Percentiles rank a stretch among this genome's conserved stretches.
Evolutionary conservation across 1,284 basidiomycete species (phyloP).

Genomic region (Dichomitus squalens): DNA sequence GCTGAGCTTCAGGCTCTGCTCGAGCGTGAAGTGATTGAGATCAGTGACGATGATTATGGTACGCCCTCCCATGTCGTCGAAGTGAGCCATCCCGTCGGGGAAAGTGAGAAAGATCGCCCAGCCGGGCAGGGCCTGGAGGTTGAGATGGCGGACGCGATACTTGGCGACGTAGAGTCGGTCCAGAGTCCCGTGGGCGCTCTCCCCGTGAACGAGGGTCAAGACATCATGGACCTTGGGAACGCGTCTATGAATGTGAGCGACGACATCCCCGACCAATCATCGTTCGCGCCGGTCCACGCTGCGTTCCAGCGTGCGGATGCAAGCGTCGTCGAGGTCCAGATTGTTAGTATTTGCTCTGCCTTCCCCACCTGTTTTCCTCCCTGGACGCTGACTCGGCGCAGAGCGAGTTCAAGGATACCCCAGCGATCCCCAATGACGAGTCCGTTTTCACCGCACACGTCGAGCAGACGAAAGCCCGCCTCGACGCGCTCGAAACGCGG

Average conservation of each 20-base stretch:
- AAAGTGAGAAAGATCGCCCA: neutral
- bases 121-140: constrained; percentile 4
- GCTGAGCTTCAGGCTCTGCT: neutral
- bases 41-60: constrained; percentile 17
- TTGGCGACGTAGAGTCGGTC: neutral
- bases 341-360: constrained; percentile 8
- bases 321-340: constrained; percentile 8
- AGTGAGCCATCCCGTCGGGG: neutral
- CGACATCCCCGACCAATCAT: neutral
- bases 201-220: neutral
- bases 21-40: constrained; percentile 15
- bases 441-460: constrained; percentile 24
- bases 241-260: neutral
- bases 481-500: constrained; percentile 26
- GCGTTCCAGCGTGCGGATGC: neutral
- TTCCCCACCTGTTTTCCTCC: neutral
- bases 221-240: neutral
- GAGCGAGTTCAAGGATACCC: constrained; percentile 29
- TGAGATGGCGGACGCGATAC: constrained; percentile 5
- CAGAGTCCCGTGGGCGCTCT: neutral
- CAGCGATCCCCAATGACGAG: constrained; percentile 29
- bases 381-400: constrained; percentile 3
- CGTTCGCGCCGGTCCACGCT: neutral
- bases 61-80: neutral
- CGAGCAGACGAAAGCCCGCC: constrained; percentile 28